Evolutionary conservation across 192 early-diverging fungal species (phyloP).

Genomic region (Dispira parvispora): DNA sequence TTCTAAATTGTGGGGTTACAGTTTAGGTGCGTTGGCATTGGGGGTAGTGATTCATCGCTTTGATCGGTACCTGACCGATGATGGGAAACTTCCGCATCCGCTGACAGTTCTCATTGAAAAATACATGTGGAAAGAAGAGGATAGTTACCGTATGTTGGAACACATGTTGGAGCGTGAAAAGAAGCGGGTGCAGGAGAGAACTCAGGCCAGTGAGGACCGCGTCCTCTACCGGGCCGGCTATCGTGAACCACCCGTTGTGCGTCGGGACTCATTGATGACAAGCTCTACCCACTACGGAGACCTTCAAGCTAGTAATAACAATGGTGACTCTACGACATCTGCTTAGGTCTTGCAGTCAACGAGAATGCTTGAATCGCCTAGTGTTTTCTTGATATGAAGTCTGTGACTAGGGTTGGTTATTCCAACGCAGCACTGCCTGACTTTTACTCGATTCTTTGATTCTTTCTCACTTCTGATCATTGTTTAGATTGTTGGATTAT

Average conservation of each 20-base stretch:
- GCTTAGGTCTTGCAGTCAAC: too few species aligned
- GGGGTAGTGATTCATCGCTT: neutral
- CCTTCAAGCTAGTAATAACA: neutral
- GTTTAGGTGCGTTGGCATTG: neutral
- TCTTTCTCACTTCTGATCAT: too few species aligned
- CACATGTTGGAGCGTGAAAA: neutral
- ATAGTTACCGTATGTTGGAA: conserved; percentile 2
- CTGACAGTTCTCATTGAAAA: neutral
- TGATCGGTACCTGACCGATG: conserved; percentile 4
- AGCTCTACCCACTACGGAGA: neutral
- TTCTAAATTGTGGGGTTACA: neutral
- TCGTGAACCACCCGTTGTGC: neutral
- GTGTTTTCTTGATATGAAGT: too few species aligned
- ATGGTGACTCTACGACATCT: neutral
- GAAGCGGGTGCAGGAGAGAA: neutral
- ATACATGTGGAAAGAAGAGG: conserved; percentile 3
- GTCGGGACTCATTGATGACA: neutral
- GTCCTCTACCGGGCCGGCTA: conserved; percentile 6
- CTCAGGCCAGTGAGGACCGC: neutral
- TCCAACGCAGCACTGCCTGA: neutral
- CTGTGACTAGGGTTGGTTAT: neutral
- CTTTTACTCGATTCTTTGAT: too few species aligned
- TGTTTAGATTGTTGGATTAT: too few species aligned
- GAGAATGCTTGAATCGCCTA: too few species aligned
- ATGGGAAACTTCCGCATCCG: conserved; percentile 4